phyloP scores from a whole-genome alignment of 2,329 filamentous ascomycete genomes.

The Myriosclerotinia duriaeana region DNA sequence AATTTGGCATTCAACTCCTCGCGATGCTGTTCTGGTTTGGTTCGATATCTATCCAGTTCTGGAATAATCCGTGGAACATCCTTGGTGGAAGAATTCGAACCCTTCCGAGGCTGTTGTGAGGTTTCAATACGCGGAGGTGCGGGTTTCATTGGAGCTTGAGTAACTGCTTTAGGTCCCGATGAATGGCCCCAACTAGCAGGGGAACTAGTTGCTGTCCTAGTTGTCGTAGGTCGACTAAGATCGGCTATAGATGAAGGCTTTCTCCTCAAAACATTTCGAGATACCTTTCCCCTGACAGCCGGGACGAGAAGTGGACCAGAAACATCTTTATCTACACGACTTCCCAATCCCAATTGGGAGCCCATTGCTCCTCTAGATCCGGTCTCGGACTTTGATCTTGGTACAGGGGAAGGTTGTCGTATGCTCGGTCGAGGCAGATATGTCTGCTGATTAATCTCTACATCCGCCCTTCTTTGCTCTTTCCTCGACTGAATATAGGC shows the following conservation, averaged over 20 bases:
- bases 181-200: slow-evolving; percentile 28
- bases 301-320: slow-evolving; percentile 17
- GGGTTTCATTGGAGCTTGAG: background rate
- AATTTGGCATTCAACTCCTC: slow-evolving; percentile 37
- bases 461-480: slow-evolving; percentile 28
- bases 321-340: slow-evolving; percentile 25
- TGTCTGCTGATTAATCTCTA: slow-evolving; percentile 28
- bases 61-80: slow-evolving; percentile 48
- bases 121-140: background rate
- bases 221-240: slow-evolving; percentile 31
- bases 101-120: slow-evolving; percentile 42
- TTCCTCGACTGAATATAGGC: slow-evolving; percentile 40
- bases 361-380: slow-evolving; percentile 26
- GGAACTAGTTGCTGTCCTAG: slow-evolving; percentile 30
- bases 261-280: slow-evolving; percentile 49
- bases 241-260: slow-evolving; percentile 49
- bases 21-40: slow-evolving; percentile 45
- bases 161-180: slow-evolving; percentile 26
- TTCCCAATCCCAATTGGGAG: slow-evolving; percentile 35
- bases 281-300: slow-evolving; percentile 36
- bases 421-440: slow-evolving; percentile 32
- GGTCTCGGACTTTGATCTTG: slow-evolving; percentile 28
- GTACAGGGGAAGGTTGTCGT: slow-evolving; percentile 30
- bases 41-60: slow-evolving; percentile 61
- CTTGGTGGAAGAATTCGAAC: slow-evolving; percentile 27